phyloP scores from a whole-genome alignment of 2,329 filamentous ascomycete genomes.

The Phialemoniopsis sp. region DNA sequence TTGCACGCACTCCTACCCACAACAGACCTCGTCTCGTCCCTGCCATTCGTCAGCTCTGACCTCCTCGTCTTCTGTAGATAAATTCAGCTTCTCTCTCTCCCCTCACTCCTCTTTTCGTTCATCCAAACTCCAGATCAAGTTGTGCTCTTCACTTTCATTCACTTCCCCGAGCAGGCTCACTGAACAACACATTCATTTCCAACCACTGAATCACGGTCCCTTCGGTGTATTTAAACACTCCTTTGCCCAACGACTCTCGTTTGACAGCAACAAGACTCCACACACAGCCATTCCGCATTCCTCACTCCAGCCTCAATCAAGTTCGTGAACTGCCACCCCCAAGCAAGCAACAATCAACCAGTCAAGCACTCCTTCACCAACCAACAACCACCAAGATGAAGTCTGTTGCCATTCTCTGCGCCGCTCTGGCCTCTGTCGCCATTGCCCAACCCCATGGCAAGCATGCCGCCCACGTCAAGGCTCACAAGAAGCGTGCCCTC shows the following conservation, averaged over 20 bases:
- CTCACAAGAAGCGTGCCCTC: slow-evolving; percentile 33
- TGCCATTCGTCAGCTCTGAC: no score
- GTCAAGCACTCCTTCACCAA: no score
- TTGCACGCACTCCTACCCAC: no score
- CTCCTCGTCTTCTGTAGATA: no score
- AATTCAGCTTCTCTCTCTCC: no score
- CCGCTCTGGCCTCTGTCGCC: slow-evolving; percentile 37
- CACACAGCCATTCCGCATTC: background rate
- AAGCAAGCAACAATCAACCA: no score
- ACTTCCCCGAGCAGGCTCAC: slow-evolving; percentile 1
- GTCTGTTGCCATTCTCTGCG: slow-evolving; percentile 32
- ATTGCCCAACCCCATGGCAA: slow-evolving; percentile 46
- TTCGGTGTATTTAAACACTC: no score
- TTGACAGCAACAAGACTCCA: background rate
- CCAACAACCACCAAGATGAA: slow-evolving; percentile 30
- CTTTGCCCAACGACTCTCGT: background rate
- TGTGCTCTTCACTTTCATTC: background rate
- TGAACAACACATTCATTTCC: background rate
- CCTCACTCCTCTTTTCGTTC: no score
- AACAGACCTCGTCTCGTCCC: no score
- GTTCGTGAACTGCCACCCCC: slow-evolving; percentile 3
- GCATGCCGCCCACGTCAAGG: slow-evolving; percentile 32
- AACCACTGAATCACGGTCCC: no score
- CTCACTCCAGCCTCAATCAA: slow-evolving; percentile 6
- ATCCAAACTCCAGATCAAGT: no score